These are phyloP conservation scores for Draba incana DNA, from an alignment of 345 rosid species.

Conservation along the genomic window DNA sequence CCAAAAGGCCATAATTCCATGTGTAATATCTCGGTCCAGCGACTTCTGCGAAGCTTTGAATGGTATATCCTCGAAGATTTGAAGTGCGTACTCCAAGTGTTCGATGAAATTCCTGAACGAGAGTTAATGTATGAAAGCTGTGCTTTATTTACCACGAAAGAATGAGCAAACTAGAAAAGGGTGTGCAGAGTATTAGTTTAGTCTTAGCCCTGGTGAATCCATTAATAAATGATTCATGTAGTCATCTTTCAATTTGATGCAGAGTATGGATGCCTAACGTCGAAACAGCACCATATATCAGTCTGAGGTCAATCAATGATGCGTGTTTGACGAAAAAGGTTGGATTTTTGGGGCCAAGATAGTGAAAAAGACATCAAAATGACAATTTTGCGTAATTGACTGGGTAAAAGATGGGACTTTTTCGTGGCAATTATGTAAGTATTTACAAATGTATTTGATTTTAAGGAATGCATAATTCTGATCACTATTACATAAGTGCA, in stretches of 20 bases:
- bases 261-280: too few species aligned
- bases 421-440: not conserved
- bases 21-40: too few species aligned
- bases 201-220: too few species aligned
- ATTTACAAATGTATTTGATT: slow-evolving; percentile 3
- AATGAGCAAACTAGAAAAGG: too few species aligned
- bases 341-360: not conserved
- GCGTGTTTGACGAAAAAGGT: not conserved
- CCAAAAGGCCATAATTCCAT: too few species aligned
- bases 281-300: too few species aligned
- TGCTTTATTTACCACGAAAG: not conserved
- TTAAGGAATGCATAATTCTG: too few species aligned
- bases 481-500: too few species aligned
- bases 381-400: not conserved
- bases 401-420: not conserved
- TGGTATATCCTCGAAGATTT: not conserved
- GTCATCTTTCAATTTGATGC: too few species aligned
- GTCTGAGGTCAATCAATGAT: too few species aligned
- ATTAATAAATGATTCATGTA: too few species aligned
- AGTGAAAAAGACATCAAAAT: not conserved
- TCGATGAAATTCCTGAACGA: slow-evolving; percentile 16
- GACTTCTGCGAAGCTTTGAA: not conserved
- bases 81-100: not conserved
- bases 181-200: too few species aligned
- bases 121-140: not conserved